Conservation (phyloP, 345 rosid species). For the Excoecaria agallocha region DNA sequence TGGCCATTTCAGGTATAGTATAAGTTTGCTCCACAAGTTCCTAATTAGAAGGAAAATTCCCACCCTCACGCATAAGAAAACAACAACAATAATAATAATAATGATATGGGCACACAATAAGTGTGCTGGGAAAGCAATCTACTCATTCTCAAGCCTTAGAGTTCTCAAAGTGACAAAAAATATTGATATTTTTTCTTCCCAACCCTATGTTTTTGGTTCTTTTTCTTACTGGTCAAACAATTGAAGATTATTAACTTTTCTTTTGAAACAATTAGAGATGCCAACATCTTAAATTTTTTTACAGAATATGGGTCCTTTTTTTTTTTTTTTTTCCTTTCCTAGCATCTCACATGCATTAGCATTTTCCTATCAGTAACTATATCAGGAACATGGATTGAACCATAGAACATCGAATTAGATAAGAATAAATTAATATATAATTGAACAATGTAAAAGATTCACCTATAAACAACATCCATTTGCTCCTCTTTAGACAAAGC, state of each 20-base stretch:
- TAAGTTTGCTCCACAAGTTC: not conserved
- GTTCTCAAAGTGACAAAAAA: not conserved
- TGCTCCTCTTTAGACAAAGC: conserved; percentile 81
- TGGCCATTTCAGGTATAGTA: not conserved
- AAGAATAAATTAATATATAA: not conserved
- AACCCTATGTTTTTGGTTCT: not conserved
- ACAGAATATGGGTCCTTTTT: not conserved
- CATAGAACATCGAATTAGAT: not conserved
- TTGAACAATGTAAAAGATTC: not conserved
- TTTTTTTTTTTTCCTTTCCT: not conserved
- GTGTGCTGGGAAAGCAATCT: not conserved
- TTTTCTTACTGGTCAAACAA: not conserved
- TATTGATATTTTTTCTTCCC: not conserved
- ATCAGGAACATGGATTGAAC: not conserved
- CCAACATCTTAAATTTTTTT: not conserved
- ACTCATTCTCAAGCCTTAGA: not conserved
- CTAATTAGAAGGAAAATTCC: not conserved
- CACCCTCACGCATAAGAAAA: no score
- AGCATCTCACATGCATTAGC: not conserved
- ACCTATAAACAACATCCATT: conserved; percentile 86
- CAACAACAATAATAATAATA: no score
- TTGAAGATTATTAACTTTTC: not conserved
- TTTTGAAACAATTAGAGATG: not conserved
- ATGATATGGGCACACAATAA: not conserved
- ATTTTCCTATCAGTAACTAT: not conserved